Base-by-base conservation (phyloP, 129 eudicot genomes). In the Artemisia argyi region DNA sequence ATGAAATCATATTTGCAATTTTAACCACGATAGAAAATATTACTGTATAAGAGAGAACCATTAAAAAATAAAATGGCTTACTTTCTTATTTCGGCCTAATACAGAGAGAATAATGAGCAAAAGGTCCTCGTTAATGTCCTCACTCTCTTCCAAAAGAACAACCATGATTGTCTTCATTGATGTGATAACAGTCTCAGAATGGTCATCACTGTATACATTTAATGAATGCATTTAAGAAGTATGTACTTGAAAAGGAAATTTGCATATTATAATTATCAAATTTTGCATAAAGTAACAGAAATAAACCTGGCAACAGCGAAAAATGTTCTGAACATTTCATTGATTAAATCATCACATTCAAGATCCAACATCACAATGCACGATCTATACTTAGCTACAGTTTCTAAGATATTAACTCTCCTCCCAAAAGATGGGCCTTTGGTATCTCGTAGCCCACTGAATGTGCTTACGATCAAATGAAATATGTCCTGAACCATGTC, bases 321-420 rank as follows among this genome's bases (percentile, higher is more conserved):
- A 76, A 90, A 94, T 28, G 94, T 86, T 35, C 75, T 83, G 83
- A 94, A 88, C 90, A 94, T 91, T 79, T 90, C 97, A 58, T 75
- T 77, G 44, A 94, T 80, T 60, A 94, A 91, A 77, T 94, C 94
- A 80, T 90, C 96, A 79, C 99, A 90, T 77, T 90, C 99, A 66
- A 94, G 99, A 83, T 94, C 99, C 82, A 94, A 84, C 96, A 94
- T 90, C 86, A 94, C 97, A 78, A 94, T 85, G 68, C 99, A 94
- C 5, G 96, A 90, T 84, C 87, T 86, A 75, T 94, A 94, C 86
- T 89, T 90, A 30, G 99, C 99, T 78, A 94, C 74, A 55, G 94
- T 94, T 76, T 94, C 96, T 85, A 94, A 81, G 69, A 94, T 94
- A 32, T 86, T 76, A 61, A 90, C 94, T 80, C 97, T 90, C 80